Conservation (phyloP, 306 rosid genomes). For the Arachis hypogaea region DNA sequence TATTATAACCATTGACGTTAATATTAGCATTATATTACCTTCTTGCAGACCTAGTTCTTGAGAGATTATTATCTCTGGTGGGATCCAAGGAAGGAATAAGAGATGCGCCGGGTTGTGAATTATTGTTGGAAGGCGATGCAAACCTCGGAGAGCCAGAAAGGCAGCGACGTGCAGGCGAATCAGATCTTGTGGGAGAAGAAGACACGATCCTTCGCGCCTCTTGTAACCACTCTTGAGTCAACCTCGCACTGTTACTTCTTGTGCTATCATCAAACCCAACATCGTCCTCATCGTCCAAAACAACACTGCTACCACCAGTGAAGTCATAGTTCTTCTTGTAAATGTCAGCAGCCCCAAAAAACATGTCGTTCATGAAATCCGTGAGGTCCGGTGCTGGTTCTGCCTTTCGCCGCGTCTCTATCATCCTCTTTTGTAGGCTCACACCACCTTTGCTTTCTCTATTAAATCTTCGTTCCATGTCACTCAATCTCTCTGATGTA, state of each 20-base stretch:
- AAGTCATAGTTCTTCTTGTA: slow-evolving; percentile 57
- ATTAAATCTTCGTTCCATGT: slow-evolving; percentile 37
- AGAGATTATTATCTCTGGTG: slow-evolving; percentile 52
- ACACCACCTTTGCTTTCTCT: slow-evolving; percentile 47
- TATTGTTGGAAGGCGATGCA: slow-evolving; percentile 46
- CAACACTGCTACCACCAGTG: slow-evolving; percentile 37
- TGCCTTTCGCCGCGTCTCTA: slow-evolving; percentile 34
- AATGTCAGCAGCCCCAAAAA: slow-evolving; percentile 49
- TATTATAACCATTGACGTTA: too few species aligned
- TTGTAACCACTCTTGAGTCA: slow-evolving; percentile 77
- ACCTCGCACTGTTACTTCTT: slow-evolving; percentile 55
- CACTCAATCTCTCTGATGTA: too few species aligned
- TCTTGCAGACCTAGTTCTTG: slow-evolving; percentile 84
- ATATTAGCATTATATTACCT: slow-evolving; percentile 44
- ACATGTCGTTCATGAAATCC: slow-evolving; percentile 89
- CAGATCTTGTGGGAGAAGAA: slow-evolving; percentile 66
- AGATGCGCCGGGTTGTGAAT: slow-evolving; percentile 20
- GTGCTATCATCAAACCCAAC: slow-evolving; percentile 52
- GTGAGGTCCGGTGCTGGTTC: slow-evolving; percentile 65
- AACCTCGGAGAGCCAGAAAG: slow-evolving; percentile 69
- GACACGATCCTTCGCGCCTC: slow-evolving; percentile 74
- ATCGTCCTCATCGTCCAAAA: slow-evolving; percentile 32
- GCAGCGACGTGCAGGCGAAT: slow-evolving; percentile 52
- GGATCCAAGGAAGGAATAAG: slow-evolving; percentile 45
- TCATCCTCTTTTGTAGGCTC: slow-evolving; percentile 47